Conservation (phyloP, 352 stramenopile species). For the Pythium sukuiense region DNA sequence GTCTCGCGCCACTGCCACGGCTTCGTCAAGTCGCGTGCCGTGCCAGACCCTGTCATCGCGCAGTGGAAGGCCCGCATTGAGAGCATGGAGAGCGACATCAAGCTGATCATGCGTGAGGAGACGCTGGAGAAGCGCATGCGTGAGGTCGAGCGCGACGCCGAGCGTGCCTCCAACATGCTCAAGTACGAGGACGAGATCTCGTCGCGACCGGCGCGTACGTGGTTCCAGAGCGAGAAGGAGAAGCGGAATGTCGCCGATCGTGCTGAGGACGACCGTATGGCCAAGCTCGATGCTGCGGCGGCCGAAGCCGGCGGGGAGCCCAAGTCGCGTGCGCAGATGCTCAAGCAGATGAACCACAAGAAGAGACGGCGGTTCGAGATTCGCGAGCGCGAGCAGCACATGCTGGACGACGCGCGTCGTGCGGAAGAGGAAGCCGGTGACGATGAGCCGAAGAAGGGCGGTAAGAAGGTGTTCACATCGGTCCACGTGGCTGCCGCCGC, state of each 20-base stretch:
- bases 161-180: constrained; percentile 89
- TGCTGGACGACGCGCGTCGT: constrained; percentile 59
- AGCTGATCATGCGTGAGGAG: constrained; percentile 85
- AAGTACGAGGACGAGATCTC: constrained; percentile 91
- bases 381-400: constrained; percentile 77
- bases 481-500: constrained; percentile 73
- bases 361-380: constrained; percentile 85
- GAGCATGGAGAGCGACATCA: constrained; percentile 78
- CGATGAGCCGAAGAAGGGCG: constrained; percentile 36
- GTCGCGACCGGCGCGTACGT: constrained; percentile 84
- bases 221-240: constrained; percentile 91
- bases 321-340: constrained; percentile 68
- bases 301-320: constrained; percentile 30
- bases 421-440: constrained; percentile 38
- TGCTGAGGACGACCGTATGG: constrained; percentile 64
- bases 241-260: constrained; percentile 83
- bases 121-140: constrained; percentile 90
- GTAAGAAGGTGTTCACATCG: constrained; percentile 77
- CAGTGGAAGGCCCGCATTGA: constrained; percentile 88
- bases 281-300: constrained; percentile 39
- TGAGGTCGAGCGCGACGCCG: constrained; percentile 87
- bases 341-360: constrained; percentile 88
- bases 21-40: constrained; percentile 90
- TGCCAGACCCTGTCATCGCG: constrained; percentile 84
- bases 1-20: constrained; percentile 86